A percentile compares a stretch with the other conserved stretches of the same genome.
Evolutionary conservation across 1,284 basidiomycete species (phyloP).

Genomic region (Mycosarcoma mackinlayi): DNA sequence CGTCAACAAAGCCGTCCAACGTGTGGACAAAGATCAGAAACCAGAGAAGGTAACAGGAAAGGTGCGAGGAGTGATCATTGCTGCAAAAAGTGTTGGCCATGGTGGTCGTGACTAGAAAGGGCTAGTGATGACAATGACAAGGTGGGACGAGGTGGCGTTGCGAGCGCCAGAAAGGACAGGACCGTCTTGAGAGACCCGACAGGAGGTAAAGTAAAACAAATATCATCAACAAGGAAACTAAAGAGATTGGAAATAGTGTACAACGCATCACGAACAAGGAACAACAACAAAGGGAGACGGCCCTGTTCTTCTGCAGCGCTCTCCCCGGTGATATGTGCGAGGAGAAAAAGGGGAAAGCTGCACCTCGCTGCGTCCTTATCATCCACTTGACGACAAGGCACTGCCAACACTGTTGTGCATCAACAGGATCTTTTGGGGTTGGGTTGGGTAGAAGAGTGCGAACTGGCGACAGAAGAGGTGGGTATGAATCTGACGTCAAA

Average conservation of each 20-base stretch:
- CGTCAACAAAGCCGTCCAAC: no score
- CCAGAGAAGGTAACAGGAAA: no score
- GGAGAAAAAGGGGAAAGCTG: background rate
- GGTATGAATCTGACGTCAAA: background rate
- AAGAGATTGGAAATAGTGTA: constrained; percentile 28
- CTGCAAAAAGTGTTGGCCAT: no score
- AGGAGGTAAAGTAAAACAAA: no score
- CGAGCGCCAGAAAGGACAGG: no score
- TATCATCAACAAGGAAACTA: constrained; percentile 5
- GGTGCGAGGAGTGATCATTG: no score
- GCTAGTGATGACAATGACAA: no score
- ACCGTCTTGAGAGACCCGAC: constrained; percentile 19
- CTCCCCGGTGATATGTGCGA: background rate
- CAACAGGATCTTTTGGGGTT: constrained; percentile 26
- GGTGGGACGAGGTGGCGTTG: no score
- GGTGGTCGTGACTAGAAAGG: no score
- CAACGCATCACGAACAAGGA: constrained; percentile 34
- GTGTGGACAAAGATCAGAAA: no score
- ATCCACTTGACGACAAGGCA: constrained; percentile 3
- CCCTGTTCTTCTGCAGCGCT: constrained; percentile 2
- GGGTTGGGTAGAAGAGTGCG: background rate
- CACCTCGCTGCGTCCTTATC: constrained; percentile 6
- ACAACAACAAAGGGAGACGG: constrained; percentile 4
- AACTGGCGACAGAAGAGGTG: background rate
- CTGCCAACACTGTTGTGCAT: constrained; percentile 3